A percentile compares a stretch with the other conserved stretches of the same genome.
Evolutionary conservation across 495 filamentous ascomycete species (phyloP).

Genomic region (Penicillium malachiteum): DNA sequence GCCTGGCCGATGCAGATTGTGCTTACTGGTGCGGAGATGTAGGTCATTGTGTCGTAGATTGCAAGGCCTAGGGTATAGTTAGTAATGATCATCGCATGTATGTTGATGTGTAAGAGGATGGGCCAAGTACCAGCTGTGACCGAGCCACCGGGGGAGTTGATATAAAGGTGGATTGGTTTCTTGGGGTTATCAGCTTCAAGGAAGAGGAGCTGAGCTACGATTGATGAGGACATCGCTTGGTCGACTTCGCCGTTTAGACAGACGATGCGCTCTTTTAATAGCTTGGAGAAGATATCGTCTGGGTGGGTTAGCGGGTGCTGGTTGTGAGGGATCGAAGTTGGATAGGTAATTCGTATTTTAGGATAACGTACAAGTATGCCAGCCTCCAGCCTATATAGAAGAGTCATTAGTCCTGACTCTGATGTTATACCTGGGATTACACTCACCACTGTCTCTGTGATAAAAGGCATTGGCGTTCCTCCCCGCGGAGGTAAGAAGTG

Average conservation of each 20-base stretch:
- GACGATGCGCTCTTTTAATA: constrained; percentile 88
- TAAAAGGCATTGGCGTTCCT: constrained; percentile 68
- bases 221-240: constrained; percentile 81
- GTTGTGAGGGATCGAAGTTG: constrained; percentile 14
- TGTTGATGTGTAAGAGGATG: background rate
- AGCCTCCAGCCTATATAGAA: constrained; percentile 70
- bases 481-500: constrained; percentile 46
- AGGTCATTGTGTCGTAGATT: constrained; percentile 99
- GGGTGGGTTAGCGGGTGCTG: background rate
- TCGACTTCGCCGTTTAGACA: constrained; percentile 92
- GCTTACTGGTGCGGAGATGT: constrained; percentile 86
- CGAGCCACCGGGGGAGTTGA: constrained; percentile 94
- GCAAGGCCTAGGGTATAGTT: constrained; percentile 60
- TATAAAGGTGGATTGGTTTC: constrained; percentile 95
- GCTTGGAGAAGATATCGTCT: constrained; percentile 84
- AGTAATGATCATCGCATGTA: background rate
- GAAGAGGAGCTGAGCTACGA: constrained; percentile 94
- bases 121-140: constrained; percentile 69
- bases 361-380: constrained; percentile 73
- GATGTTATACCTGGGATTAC: background rate
- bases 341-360: background rate
- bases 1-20: constrained; percentile 96
- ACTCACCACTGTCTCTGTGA: constrained; percentile 80
- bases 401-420: too few species aligned
- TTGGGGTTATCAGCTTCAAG: constrained; percentile 95